Conservation (phyloP, 23 red algal species). For the Gracilaria caudata region DNA sequence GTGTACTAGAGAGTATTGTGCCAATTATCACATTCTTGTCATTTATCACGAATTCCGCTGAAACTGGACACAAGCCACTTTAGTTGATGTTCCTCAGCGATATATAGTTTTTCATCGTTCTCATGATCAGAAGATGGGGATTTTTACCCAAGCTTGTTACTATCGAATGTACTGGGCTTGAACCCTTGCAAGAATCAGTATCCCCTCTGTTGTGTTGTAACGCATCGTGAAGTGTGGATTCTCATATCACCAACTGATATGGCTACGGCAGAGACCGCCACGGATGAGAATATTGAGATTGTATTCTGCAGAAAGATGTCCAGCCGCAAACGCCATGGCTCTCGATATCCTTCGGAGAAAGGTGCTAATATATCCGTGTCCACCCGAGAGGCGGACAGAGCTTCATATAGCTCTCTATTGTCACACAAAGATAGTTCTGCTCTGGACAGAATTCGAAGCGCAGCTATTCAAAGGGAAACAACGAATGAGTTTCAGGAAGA, state of each 20-base stretch:
- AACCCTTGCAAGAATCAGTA: neutral
- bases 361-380: too few species aligned
- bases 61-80: too few species aligned
- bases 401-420: neutral
- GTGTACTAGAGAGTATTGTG: neutral
- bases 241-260: too few species aligned
- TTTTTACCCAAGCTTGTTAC: neutral
- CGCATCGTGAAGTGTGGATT: neutral
- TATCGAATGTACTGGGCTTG: neutral
- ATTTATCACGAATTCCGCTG: neutral
- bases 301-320: conserved; percentile 28
- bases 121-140: neutral
- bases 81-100: neutral
- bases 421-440: neutral
- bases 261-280: neutral
- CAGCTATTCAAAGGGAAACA: neutral
- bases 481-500: neutral
- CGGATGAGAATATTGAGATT: conserved; percentile 7
- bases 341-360: neutral
- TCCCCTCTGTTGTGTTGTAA: neutral
- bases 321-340: neutral
- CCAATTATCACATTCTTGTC: neutral
- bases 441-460: neutral
- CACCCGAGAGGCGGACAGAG: neutral
- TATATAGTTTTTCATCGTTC: neutral